Evolutionary conservation across 768 basidiomycete genomes (phyloP).

Genomic region (Xerocomellus intermedius): DNA sequence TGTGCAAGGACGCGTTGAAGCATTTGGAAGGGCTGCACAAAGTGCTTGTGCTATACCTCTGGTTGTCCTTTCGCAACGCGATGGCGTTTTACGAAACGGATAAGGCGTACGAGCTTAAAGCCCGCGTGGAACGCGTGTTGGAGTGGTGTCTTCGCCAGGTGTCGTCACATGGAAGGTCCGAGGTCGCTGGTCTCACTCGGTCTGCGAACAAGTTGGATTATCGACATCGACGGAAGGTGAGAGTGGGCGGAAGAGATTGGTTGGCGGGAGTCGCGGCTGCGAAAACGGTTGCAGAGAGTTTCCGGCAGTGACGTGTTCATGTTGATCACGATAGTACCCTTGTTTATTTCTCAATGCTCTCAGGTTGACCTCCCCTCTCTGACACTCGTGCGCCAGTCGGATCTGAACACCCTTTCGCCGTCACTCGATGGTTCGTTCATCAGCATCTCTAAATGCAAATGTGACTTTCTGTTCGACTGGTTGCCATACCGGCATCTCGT

Average conservation of each 20-base stretch:
- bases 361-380: background rate
- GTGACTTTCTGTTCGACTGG: background rate
- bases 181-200: background rate
- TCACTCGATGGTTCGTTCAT: too few species aligned
- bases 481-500: background rate
- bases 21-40: slow-evolving; percentile 79
- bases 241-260: slow-evolving; percentile 12
- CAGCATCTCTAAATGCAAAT: too few species aligned
- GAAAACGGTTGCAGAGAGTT: slow-evolving; percentile 16
- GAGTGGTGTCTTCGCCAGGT: slow-evolving; percentile 57
- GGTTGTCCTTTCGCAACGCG: slow-evolving; percentile 73
- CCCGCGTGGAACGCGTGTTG: slow-evolving; percentile 61
- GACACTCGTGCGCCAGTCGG: background rate
- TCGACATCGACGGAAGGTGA: slow-evolving; percentile 16
- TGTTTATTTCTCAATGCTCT: background rate
- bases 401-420: background rate
- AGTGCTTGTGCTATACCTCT: slow-evolving; percentile 74
- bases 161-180: slow-evolving; percentile 21
- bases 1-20: slow-evolving; percentile 19
- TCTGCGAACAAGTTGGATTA: slow-evolving; percentile 19
- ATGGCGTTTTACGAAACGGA: slow-evolving; percentile 62
- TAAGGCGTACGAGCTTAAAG: slow-evolving; percentile 53
- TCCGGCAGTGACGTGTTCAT: background rate
- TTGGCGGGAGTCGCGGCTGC: slow-evolving; percentile 20
- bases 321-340: background rate